These are phyloP conservation scores for Drechmeria coniospora DNA, from an alignment of 2,329 filamentous ascomycete genomes.

Conservation along the genomic window DNA sequence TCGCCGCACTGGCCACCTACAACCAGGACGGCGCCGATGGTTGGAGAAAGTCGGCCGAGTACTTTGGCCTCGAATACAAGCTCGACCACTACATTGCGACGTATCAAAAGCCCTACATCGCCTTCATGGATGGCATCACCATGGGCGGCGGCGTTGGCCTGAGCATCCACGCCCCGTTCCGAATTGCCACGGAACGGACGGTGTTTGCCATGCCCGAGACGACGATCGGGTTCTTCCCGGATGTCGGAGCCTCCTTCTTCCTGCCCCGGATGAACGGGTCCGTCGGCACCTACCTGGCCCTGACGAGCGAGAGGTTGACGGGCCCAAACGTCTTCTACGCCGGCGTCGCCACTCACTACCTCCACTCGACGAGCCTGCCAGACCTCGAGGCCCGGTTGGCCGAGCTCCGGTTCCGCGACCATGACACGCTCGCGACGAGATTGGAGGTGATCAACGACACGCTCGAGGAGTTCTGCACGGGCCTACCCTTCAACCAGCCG, in stretches of 20 bases:
- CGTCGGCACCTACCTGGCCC: constrained; percentile 79
- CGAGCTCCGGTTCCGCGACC: constrained; percentile 78
- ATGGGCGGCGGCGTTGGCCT: constrained; percentile 97
- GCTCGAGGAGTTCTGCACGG: constrained; percentile 82
- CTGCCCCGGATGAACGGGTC: constrained; percentile 75
- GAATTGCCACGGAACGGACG: constrained; percentile 91
- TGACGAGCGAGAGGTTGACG: constrained; percentile 72
- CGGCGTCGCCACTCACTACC: constrained; percentile 87
- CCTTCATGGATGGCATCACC: constrained; percentile 94
- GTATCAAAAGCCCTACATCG: constrained; percentile 82
- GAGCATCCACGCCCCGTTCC: constrained; percentile 86
- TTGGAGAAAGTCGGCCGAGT: constrained; percentile 60
- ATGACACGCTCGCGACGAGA: constrained; percentile 45
- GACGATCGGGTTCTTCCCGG: constrained; percentile 95
- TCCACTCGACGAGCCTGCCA: constrained; percentile 77
- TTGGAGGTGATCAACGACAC: constrained; percentile 66
- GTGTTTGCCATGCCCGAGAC: constrained; percentile 98
- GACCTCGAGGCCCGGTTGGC: constrained; percentile 71
- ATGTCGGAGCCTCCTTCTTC: constrained; percentile 94
- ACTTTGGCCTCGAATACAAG: constrained; percentile 91
- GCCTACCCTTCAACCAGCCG: constrained; percentile 60
- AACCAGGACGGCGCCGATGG: constrained; percentile 56
- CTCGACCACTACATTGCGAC: constrained; percentile 92
- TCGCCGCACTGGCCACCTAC: constrained; percentile 58
- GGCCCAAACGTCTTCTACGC: constrained; percentile 82